A percentile compares a stretch with the other conserved stretches of the same genome.
Evolutionary conservation across 1,284 basidiomycete species (phyloP).

Genomic region (Ceratobasidium sp.): DNA sequence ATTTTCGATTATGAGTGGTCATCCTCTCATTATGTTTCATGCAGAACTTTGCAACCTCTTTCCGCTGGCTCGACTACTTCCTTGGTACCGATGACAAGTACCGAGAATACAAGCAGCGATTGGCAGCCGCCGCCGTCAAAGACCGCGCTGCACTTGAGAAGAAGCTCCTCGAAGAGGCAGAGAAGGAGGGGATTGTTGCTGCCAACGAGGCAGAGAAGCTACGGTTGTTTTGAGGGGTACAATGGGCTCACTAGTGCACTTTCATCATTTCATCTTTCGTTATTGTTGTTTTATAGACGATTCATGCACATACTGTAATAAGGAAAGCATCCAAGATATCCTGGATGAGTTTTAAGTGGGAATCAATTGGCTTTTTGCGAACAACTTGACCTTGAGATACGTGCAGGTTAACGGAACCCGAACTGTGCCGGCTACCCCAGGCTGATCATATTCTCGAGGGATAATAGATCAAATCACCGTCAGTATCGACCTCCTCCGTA

Average conservation of each 20-base stretch:
- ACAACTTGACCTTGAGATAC: too few species aligned
- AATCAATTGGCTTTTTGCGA: too few species aligned
- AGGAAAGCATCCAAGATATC: too few species aligned
- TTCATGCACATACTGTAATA: too few species aligned
- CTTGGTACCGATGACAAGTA: slow-evolving; percentile 90
- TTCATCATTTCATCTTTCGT: not conserved
- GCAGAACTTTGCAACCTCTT: slow-evolving; percentile 86
- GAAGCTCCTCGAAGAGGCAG: slow-evolving; percentile 65
- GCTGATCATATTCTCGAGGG: too few species aligned
- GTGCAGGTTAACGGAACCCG: too few species aligned
- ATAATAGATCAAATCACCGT: too few species aligned
- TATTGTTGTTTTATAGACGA: too few species aligned
- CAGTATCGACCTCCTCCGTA: too few species aligned
- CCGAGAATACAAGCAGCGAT: slow-evolving; percentile 70
- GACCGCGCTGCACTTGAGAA: slow-evolving; percentile 57
- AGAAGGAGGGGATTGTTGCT: slow-evolving; percentile 73
- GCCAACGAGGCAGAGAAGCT: slow-evolving; percentile 64
- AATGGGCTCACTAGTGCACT: not conserved
- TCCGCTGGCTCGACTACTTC: slow-evolving; percentile 89
- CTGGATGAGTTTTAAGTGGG: too few species aligned
- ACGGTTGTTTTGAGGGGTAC: not conserved
- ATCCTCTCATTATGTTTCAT: not conserved
- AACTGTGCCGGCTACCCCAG: too few species aligned
- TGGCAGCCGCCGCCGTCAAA: slow-evolving; percentile 52
- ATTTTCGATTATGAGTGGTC: not conserved